Conservation (phyloP, 805 yeast genomes). For the Metschnikowia anglica region DNA sequence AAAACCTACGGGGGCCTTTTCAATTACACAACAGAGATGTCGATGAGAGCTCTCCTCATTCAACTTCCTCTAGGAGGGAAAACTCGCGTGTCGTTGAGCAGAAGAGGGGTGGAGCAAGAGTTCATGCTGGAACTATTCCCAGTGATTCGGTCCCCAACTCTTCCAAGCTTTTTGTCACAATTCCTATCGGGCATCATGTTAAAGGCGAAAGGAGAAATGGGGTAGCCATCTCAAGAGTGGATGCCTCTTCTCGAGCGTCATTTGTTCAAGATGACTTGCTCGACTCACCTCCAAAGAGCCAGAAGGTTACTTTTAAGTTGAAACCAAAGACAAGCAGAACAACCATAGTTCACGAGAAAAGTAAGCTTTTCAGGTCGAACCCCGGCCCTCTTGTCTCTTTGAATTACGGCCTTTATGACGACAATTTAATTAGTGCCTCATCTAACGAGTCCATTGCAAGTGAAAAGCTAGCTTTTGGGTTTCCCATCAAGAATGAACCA, state of each 20-base stretch:
- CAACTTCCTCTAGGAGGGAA: not conserved
- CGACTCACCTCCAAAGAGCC: not conserved
- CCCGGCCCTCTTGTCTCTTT: slow-evolving; percentile 43
- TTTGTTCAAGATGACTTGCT: not conserved
- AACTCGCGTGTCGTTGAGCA: not conserved
- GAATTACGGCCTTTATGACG: slow-evolving; percentile 39
- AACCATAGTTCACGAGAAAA: slow-evolving; percentile 30
- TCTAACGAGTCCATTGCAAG: slow-evolving; percentile 20
- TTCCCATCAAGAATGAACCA: slow-evolving; percentile 28
- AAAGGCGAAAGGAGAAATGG: not conserved
- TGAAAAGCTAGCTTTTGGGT: slow-evolving; percentile 38
- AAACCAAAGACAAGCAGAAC: slow-evolving; percentile 23
- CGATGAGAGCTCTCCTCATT: not conserved
- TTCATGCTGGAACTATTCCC: not conserved
- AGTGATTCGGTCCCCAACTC: not conserved
- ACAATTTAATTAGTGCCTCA: slow-evolving; percentile 26
- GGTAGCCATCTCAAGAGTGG: not conserved
- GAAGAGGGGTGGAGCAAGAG: too few species aligned
- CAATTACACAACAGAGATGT: not conserved
- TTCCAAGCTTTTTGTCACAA: slow-evolving; percentile 1
- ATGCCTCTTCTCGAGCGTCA: not conserved
- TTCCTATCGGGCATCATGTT: not conserved
- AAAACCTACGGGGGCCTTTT: not conserved
- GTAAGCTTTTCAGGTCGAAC: slow-evolving; percentile 32
- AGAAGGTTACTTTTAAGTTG: slow-evolving; percentile 6